phyloP scores from a whole-genome alignment of 225 moss, liverwort and hornwort species.

The Pseudoscleropodium purum region DNA sequence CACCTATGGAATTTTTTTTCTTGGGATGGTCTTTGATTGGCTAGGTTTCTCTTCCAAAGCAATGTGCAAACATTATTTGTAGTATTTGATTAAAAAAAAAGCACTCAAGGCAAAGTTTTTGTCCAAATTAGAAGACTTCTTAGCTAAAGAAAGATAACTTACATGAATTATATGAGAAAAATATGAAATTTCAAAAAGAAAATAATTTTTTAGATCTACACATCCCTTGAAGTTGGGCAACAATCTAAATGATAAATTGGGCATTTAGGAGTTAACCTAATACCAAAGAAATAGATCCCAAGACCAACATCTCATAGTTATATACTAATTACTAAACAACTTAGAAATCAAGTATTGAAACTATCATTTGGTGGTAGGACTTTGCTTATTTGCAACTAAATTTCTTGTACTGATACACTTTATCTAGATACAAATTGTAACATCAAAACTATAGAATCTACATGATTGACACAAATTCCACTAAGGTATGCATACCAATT shows the following conservation, averaged over 20 bases:
- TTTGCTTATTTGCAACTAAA: neutral
- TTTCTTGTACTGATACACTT: neutral
- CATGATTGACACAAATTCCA: neutral
- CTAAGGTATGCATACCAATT: neutral
- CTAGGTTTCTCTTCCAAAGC: neutral
- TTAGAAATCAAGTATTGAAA: neutral
- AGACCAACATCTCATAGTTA: neutral
- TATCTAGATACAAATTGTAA: neutral
- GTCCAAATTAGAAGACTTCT: neutral
- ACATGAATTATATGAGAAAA: neutral
- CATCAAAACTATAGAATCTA: neutral
- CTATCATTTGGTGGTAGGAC: neutral
- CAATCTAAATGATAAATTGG: neutral
- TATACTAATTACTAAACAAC: neutral
- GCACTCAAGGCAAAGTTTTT: neutral
- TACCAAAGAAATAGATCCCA: neutral
- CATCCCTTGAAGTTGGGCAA: fast-evolving
- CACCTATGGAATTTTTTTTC: neutral
- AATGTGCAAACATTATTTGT: fast-evolving
- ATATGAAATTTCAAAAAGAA: neutral
- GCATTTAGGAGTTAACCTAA: neutral
- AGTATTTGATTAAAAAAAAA: neutral
- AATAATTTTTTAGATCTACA: fast-evolving
- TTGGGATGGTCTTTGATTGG: neutral
- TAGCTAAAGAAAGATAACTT: neutral